phyloP scores from a whole-genome alignment of 805 yeast genomes.

The Pichia occidentalis region DNA sequence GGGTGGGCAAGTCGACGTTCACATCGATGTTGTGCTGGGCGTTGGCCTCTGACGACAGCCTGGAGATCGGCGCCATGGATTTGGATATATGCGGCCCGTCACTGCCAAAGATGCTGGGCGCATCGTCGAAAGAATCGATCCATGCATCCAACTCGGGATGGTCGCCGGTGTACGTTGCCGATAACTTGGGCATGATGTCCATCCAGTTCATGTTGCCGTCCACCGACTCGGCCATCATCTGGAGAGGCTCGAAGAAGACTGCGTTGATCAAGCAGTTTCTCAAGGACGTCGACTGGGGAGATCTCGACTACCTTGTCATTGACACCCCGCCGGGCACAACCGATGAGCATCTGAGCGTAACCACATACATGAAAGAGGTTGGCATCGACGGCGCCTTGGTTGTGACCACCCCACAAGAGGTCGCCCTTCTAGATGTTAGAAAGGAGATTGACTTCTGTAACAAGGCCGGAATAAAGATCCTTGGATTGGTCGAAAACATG shows the following conservation, averaged over 20 bases:
- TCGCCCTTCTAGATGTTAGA: constrained; percentile 87
- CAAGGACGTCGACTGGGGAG: constrained; percentile 95
- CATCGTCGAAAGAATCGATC: constrained; percentile 78
- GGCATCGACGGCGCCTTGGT: constrained; percentile 94
- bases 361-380: constrained; percentile 77
- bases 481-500: constrained; percentile 97
- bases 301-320: constrained; percentile 74
- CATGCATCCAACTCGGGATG: constrained; percentile 91
- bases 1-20: constrained; percentile 96
- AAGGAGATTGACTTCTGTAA: constrained; percentile 93
- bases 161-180: constrained; percentile 95
- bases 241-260: constrained; percentile 97
- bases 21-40: constrained; percentile 98
- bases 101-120: constrained; percentile 89
- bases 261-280: constrained; percentile 88
- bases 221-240: constrained; percentile 86
- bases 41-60: constrained; percentile 67
- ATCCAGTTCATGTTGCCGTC: constrained; percentile 93
- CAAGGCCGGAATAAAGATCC: constrained; percentile 77
- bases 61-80: constrained; percentile 96
- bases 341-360: constrained; percentile 91
- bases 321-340: constrained; percentile 99
- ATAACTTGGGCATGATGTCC: constrained; percentile 91
- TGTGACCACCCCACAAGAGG: constrained; percentile 97
- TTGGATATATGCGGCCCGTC: constrained; percentile 98